Percentiles rank a stretch among this genome's conserved stretches.
Conservation (phyloP, 2,329 filamentous ascomycete genomes). For the Claviceps maximensis region DNA sequence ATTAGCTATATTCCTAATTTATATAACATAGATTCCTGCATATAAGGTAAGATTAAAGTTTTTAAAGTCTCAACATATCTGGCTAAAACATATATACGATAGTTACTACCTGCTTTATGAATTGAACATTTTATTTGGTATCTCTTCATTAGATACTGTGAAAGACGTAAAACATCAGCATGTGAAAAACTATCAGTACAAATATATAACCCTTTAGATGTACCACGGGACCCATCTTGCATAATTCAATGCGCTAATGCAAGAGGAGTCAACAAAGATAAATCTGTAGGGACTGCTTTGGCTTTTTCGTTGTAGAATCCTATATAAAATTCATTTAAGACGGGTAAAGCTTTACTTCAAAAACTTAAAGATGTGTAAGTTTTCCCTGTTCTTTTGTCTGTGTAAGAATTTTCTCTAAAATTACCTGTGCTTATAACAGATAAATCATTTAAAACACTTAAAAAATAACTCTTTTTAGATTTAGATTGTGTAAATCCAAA, state of each 20-base stretch:
- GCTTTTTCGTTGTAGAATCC: not conserved
- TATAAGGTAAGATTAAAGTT: not conserved
- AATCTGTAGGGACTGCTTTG: not conserved
- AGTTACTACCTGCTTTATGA: not conserved
- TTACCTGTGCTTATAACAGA: not conserved
- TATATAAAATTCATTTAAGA: not conserved
- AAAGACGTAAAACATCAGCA: not conserved
- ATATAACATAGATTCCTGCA: not conserved
- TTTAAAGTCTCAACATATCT: not conserved
- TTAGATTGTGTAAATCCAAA: not conserved
- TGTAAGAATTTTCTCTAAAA: not conserved
- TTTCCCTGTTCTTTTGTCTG: not conserved
- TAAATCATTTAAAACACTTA: not conserved
- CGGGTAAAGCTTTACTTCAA: not conserved
- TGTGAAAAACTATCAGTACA: not conserved
- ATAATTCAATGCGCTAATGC: not conserved
- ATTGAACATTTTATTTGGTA: not conserved
- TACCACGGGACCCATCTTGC: not conserved
- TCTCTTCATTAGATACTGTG: not conserved
- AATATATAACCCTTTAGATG: not conserved
- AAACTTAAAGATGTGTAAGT: not conserved
- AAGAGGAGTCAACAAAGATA: not conserved
- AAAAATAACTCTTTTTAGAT: not conserved
- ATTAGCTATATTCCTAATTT: not conserved
- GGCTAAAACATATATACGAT: not conserved